phyloP scores from a whole-genome alignment of 1,284 basidiomycete species.

The Cryptococcus maquisensis region DNA sequence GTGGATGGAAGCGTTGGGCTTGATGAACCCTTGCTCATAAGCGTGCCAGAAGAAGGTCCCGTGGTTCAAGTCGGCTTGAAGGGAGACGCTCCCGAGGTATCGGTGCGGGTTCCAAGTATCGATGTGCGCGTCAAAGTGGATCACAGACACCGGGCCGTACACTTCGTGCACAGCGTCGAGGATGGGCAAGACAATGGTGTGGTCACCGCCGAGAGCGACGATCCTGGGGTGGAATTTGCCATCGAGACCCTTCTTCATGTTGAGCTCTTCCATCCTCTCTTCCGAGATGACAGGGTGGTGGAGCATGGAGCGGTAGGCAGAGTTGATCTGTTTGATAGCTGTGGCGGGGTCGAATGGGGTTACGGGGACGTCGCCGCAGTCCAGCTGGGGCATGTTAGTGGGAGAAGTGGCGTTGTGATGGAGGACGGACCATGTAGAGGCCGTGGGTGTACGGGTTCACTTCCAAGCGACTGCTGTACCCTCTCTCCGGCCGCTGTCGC shows the following conservation, averaged over 20 bases:
- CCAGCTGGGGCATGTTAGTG: constrained; percentile 26
- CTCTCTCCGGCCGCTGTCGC: constrained; percentile 30
- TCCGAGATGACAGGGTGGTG: constrained; percentile 25
- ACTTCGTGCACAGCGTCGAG: constrained; percentile 45
- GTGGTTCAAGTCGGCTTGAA: constrained; percentile 31
- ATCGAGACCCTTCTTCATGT: constrained; percentile 33
- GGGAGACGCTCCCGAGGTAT: constrained; percentile 31
- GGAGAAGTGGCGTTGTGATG: neutral
- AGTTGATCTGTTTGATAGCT: constrained; percentile 49
- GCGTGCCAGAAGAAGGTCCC: constrained; percentile 50
- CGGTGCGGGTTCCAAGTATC: constrained; percentile 50
- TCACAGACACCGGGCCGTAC: constrained; percentile 30
- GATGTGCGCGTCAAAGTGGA: constrained; percentile 51
- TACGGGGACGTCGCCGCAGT: constrained; percentile 49
- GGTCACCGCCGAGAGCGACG: constrained; percentile 50
- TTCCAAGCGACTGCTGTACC: constrained; percentile 28
- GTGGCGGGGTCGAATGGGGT: constrained; percentile 49
- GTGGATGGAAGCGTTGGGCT: constrained; percentile 59
- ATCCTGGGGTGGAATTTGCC: constrained; percentile 47
- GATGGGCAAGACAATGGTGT: constrained; percentile 52
- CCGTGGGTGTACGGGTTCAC: constrained; percentile 34
- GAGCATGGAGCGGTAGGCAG: constrained; percentile 36
- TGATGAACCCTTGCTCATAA: constrained; percentile 47
- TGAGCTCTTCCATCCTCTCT: constrained; percentile 17
- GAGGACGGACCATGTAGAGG: constrained; percentile 22